Conservation (phyloP, 257 asterid species). For the Capsicum rhomboideum region DNA sequence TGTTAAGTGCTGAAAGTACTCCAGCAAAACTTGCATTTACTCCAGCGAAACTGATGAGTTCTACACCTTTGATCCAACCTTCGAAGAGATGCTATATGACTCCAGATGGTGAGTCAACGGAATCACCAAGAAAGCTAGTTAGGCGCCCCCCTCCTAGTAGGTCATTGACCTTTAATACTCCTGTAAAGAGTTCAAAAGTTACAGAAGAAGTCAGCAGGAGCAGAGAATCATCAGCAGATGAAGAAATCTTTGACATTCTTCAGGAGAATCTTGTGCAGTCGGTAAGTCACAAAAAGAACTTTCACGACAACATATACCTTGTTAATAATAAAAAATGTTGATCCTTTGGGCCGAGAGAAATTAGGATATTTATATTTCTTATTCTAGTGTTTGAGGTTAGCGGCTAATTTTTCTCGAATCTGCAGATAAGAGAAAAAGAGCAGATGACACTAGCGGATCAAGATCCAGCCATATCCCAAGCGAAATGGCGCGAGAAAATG, state of each 20-base stretch:
- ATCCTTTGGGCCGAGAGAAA: neutral
- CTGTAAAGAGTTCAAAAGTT: constrained; percentile 36
- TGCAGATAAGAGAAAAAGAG: constrained; percentile 73
- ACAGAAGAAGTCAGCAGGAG: constrained; percentile 16
- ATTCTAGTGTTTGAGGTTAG: neutral
- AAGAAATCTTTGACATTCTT: constrained; percentile 45
- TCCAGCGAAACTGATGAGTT: constrained; percentile 50
- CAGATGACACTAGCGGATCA: constrained; percentile 37
- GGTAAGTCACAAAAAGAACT: constrained; percentile 25
- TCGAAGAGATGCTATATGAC: constrained; percentile 68
- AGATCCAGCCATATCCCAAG: constrained; percentile 86
- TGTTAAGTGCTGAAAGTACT: constrained; percentile 25
- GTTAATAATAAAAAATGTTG: neutral
- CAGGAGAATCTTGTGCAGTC: constrained; percentile 53
- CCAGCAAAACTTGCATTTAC: constrained; percentile 41
- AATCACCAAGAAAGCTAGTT: constrained; percentile 39
- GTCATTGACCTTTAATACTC: constrained; percentile 68
- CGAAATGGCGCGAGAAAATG: constrained; percentile 57
- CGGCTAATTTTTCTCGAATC: neutral
- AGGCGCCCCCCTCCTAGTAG: constrained; percentile 64
- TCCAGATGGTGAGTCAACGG: constrained; percentile 41
- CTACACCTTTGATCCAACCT: constrained; percentile 55
- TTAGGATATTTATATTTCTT: neutral
- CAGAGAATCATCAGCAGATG: constrained; percentile 15
- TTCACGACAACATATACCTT: no score